These are phyloP conservation scores for Globisporangium nagaii DNA, from an alignment of 352 stramenopile species.

Conservation along the genomic window DNA sequence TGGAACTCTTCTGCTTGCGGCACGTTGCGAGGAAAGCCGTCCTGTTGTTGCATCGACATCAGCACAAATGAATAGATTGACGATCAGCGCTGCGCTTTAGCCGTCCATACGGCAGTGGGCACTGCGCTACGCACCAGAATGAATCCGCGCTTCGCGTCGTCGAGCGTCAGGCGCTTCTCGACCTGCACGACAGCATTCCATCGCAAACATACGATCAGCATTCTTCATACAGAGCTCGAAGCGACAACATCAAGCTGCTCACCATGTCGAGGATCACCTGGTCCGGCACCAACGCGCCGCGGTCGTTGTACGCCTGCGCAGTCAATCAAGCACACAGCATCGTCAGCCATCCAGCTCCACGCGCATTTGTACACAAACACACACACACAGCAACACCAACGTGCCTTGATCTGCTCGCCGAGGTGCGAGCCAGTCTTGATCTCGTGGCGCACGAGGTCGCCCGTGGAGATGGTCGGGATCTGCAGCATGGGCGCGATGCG, in stretches of 20 bases:
- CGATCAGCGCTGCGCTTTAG: neutral
- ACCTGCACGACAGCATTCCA: conserved; percentile 31
- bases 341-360: neutral
- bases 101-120: neutral
- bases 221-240: neutral
- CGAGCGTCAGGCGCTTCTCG: conserved; percentile 58
- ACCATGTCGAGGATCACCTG: conserved; percentile 88
- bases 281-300: conserved; percentile 80
- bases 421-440: conserved; percentile 78
- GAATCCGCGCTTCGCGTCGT: conserved; percentile 74
- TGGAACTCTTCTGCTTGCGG: conserved; percentile 82
- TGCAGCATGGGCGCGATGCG: conserved; percentile 81
- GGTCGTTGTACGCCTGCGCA: conserved; percentile 76
- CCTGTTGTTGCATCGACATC: conserved; percentile 18
- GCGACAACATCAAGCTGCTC: neutral
- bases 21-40: conserved; percentile 89
- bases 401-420: conserved; percentile 70
- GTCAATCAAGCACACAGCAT: neutral
- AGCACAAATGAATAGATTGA: no score
- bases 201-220: neutral
- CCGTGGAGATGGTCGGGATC: conserved; percentile 87
- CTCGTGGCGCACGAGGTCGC: conserved; percentile 85
- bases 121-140: conserved; percentile 44
- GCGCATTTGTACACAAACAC: no score
- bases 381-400: neutral